Conservation (phyloP, 768 basidiomycete genomes). For the Russula sp. region DNA sequence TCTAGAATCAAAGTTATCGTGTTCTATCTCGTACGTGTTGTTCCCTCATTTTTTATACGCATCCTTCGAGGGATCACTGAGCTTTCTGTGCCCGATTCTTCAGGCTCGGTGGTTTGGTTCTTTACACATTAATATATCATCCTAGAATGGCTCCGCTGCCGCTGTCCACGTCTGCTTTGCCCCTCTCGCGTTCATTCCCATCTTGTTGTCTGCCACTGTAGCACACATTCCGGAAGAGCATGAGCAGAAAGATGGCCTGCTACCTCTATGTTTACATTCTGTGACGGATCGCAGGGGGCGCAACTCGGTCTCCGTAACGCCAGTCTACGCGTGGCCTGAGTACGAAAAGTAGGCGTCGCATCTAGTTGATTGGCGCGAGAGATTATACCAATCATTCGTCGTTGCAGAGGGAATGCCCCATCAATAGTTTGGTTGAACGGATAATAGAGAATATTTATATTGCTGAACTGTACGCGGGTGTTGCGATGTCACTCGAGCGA, state of each 20-base stretch:
- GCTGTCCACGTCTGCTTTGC: conserved; percentile 61
- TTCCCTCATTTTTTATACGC: not conserved
- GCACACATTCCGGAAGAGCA: conserved; percentile 11
- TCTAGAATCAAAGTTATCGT: conserved; percentile 42
- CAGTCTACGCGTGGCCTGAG: conserved; percentile 45
- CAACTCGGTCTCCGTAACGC: conserved; percentile 41
- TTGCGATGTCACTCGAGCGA: no score
- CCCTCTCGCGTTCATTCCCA: conserved; percentile 44
- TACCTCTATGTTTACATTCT: conserved; percentile 47
- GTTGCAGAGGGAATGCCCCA: conserved; percentile 26
- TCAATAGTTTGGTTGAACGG: not conserved
- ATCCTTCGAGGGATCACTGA: not conserved
- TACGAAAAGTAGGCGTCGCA: conserved; percentile 39
- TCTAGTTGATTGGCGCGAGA: conserved; percentile 51
- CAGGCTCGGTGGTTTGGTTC: conserved; percentile 69
- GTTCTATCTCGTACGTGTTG: conserved; percentile 57
- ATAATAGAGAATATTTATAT: not conserved
- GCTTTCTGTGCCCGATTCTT: not conserved
- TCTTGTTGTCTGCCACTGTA: conserved; percentile 19
- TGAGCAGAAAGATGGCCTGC: conserved; percentile 20
- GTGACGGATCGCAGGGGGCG: conserved; percentile 50
- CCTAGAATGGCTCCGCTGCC: conserved; percentile 60
- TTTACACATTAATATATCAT: conserved; percentile 50
- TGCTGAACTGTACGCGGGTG: no score
- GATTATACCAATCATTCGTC: conserved; percentile 37